A percentile compares a stretch with the other conserved stretches of the same genome.
Evolutionary conservation across 2,329 filamentous ascomycete species (phyloP).

Genomic region (Mollisiaceae sp.): DNA sequence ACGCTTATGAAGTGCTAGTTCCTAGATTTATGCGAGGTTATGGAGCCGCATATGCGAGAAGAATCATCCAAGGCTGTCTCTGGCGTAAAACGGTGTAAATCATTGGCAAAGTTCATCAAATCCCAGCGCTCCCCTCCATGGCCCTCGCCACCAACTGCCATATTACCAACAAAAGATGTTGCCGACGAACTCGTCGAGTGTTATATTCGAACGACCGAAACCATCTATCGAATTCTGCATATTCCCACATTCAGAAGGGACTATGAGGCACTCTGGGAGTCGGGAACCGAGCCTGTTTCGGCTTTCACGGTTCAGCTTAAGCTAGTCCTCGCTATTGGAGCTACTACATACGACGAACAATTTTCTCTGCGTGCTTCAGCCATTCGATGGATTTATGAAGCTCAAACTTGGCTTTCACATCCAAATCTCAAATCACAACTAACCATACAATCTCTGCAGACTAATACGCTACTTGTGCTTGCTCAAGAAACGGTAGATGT

Average conservation of each 20-base stretch:
- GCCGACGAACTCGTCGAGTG: constrained; percentile 54
- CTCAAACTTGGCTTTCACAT: constrained; percentile 57
- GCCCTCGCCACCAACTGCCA: constrained; percentile 48
- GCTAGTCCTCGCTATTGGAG: constrained; percentile 62
- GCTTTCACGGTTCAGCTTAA: constrained; percentile 62
- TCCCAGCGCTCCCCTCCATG: constrained; percentile 52
- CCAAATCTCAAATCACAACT: constrained; percentile 59
- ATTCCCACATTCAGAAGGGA: constrained; percentile 54
- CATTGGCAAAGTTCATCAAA: constrained; percentile 58
- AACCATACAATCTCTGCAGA: constrained; percentile 56
- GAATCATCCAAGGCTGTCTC: constrained; percentile 45
- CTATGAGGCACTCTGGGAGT: constrained; percentile 57
- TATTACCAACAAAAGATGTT: constrained; percentile 53
- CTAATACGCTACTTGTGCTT: constrained; percentile 49
- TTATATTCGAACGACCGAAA: constrained; percentile 56
- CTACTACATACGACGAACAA: constrained; percentile 53
- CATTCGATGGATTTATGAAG: constrained; percentile 62
- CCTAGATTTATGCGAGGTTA: constrained; percentile 49
- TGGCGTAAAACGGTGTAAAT: constrained; percentile 57
- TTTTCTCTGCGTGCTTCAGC: constrained; percentile 57
- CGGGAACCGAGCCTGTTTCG: constrained; percentile 41
- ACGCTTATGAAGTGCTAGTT: constrained; percentile 41
- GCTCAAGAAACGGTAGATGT: constrained; percentile 48
- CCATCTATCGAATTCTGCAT: constrained; percentile 55
- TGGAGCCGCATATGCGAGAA: constrained; percentile 49